Evolutionary conservation across 129 eudicot genomes (phyloP), one percentile per base, ranked within the genome.

Genomic region (Tagetes patula): DNA sequence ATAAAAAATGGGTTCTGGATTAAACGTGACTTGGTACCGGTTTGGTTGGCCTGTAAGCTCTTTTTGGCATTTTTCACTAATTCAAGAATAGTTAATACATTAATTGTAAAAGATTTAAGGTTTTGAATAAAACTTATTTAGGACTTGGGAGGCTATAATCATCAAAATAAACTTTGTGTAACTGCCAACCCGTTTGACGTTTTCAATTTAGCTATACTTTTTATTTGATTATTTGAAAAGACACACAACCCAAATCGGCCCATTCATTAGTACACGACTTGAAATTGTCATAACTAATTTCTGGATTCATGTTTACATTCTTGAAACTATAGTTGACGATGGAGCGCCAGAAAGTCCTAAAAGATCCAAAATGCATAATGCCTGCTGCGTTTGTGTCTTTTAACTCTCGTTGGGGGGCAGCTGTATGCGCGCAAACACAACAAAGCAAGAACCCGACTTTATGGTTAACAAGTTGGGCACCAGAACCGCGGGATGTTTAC

Each of bases 391-490:
- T 95, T 80, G 99, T 95, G 42, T 95, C 97, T 0, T 95, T 95
- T 30, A 88, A 90, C 72, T 85, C 99, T 30, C 86, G 96, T 71
- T 86, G 99, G 96, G 99, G 96, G 12, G 95, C 99, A 3, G 96
- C 97, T 14, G 95, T 95, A 5, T 95, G 97, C 87, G 99, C 99
- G 67, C 97, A 95, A 77, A 95, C 99, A 75, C 91, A 87, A 43
- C 99, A 95, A 85, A 95, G 97, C 86, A 95, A 85, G 78, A 95
- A 90, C 47, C 99, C 99, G 13, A 95, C 97, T 68, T 61, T 88
- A 7, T 95, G 97, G 97, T 61, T 95, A 77, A 95, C 99, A 20
- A 81, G 85, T 48, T 95, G 99, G 99, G 99, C 99, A 62, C 99
- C 99, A 11, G 99, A 95, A 72, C 99, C 99, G 8, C 89, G 91